phyloP scores from a whole-genome alignment of 345 rosid genomes.

The Gossypium anomalum region DNA sequence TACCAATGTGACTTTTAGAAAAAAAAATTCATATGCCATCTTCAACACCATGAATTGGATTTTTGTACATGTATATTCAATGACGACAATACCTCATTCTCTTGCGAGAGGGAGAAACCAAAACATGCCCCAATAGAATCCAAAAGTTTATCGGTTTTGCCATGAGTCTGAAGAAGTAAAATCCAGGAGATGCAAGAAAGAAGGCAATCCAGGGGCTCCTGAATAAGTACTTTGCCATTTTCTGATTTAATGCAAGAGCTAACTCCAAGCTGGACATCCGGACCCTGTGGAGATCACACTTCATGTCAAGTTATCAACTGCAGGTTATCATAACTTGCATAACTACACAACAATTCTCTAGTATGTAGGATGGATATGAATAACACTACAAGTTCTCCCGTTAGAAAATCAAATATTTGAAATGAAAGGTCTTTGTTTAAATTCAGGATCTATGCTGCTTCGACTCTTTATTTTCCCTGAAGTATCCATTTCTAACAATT shows the following conservation, averaged over 20 bases:
- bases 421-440: not conserved
- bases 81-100: conserved; percentile 51
- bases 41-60: conserved; percentile 4
- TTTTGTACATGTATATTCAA: conserved; percentile 3
- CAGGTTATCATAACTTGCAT: not conserved
- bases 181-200: conserved; percentile 73
- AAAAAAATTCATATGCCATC: not conserved
- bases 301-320: not conserved
- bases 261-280: conserved; percentile 48
- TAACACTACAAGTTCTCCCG: conserved; percentile 6
- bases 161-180: conserved; percentile 55
- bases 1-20: not conserved
- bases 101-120: conserved; percentile 88
- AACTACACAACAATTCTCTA: not conserved
- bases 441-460: not conserved
- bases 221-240: conserved; percentile 43
- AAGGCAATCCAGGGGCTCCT: conserved; percentile 76
- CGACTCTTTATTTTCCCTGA: not conserved
- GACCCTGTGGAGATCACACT: conserved; percentile 39
- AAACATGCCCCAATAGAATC: conserved; percentile 56
- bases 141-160: conserved; percentile 32
- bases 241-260: conserved; percentile 49
- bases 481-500: not conserved
- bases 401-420: not conserved
- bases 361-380: conserved; percentile 2